phyloP scores from a whole-genome alignment of 1,139 yeast genomes.

The Geotrichum phurueaensis region DNA sequence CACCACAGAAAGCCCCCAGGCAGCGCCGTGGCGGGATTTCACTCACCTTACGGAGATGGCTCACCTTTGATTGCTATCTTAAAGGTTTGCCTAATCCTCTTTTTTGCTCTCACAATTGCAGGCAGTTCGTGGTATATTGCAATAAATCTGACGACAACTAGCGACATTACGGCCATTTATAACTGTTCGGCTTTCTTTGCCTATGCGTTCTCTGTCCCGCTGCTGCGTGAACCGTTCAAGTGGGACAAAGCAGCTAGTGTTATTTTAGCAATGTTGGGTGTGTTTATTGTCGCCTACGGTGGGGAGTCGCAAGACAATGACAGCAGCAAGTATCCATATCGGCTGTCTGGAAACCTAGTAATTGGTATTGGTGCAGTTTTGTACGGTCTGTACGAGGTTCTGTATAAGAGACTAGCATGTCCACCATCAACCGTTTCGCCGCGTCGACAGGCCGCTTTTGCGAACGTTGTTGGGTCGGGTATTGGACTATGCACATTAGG shows the following conservation, averaged over 20 bases:
- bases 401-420: constrained; percentile 70
- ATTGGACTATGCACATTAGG: constrained; percentile 56
- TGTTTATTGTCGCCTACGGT: constrained; percentile 71
- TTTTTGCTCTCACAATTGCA: constrained; percentile 61
- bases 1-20: constrained; percentile 1
- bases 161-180: constrained; percentile 85
- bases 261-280: constrained; percentile 65
- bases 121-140: constrained; percentile 86
- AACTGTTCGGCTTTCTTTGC: constrained; percentile 89
- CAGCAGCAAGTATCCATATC: constrained; percentile 46
- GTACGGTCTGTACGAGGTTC: constrained; percentile 80
- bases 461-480: constrained; percentile 49
- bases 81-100: constrained; percentile 42
- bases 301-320: constrained; percentile 39
- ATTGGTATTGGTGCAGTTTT: constrained; percentile 74
- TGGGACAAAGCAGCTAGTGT: constrained; percentile 67
- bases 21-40: constrained; percentile 32
- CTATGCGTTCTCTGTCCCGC: constrained; percentile 73
- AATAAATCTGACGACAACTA: constrained; percentile 72
- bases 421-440: constrained; percentile 61
- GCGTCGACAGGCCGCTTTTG: constrained; percentile 51
- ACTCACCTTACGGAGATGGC: constrained; percentile 14
- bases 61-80: constrained; percentile 33
- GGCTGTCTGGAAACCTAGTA: constrained; percentile 64
- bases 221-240: constrained; percentile 58